Percentiles rank a stretch among this genome's conserved stretches.
Conservation (phyloP, 192 early-diverging fungal genomes). For the Gamsiella multidivaricata region DNA sequence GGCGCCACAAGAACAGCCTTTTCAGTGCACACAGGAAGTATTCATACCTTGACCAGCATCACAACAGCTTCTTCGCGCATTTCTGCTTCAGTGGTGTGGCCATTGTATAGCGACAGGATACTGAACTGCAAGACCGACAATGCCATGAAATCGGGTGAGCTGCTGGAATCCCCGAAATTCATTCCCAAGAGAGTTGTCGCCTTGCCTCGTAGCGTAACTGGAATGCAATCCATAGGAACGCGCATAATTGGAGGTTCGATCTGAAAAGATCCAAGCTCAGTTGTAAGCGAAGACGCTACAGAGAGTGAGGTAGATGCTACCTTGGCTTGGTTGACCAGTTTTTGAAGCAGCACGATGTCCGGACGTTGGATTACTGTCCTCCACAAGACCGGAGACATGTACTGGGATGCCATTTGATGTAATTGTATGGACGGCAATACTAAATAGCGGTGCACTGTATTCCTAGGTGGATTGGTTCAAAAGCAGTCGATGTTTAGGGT, state of each 20-base stretch:
- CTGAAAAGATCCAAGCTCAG: too few species aligned
- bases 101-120: constrained; percentile 3
- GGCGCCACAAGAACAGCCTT: neutral
- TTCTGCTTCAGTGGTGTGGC: neutral
- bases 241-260: neutral
- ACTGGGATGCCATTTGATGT: too few species aligned
- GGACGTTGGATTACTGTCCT: too few species aligned
- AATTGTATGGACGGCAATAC: too few species aligned
- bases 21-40: neutral
- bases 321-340: neutral
- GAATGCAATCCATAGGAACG: constrained; percentile 4
- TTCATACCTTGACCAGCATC: constrained; percentile 9
- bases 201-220: neutral
- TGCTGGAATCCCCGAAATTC: neutral
- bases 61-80: constrained; percentile 1
- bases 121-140: constrained; percentile 17
- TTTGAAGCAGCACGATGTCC: neutral
- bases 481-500: too few species aligned
- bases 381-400: too few species aligned
- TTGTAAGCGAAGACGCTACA: too few species aligned
- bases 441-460: too few species aligned
- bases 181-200: constrained; percentile 7
- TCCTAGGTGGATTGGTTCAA: too few species aligned
- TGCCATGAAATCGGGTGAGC: neutral
- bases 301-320: too few species aligned